phyloP scores from a whole-genome alignment of 192 early-diverging fungal species.

The Backusella circina region DNA sequence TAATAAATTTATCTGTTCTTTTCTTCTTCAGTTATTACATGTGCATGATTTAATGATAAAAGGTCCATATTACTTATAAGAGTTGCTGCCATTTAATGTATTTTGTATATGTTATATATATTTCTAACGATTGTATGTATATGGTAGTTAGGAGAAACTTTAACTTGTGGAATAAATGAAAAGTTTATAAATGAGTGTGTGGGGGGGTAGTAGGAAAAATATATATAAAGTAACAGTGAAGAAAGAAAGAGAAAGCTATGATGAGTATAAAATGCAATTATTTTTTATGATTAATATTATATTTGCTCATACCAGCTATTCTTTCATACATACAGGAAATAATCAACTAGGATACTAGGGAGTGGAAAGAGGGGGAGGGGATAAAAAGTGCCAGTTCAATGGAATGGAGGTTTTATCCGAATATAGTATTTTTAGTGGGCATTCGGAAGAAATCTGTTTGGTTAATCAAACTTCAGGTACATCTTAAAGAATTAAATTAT shows the following conservation, averaged over 20 bases:
- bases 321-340: too few species aligned
- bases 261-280: background rate
- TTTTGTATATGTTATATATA: background rate
- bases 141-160: background rate
- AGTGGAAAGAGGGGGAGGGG: background rate
- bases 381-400: background rate
- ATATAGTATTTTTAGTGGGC: background rate
- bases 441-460: background rate
- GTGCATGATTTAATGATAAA: constrained; percentile 6
- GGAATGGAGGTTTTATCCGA: background rate
- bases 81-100: background rate
- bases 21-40: background rate
- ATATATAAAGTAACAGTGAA: background rate
- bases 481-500: background rate
- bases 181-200: background rate
- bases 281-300: constrained; percentile 4
- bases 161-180: background rate
- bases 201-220: background rate
- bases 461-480: background rate
- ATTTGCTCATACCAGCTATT: background rate
- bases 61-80: background rate
- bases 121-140: background rate
- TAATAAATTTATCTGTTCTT: background rate
- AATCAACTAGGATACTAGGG: background rate
- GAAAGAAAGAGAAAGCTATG: background rate